Evolutionary conservation across 139 green algal species (phyloP).

Genomic region (Chlorella sp.): DNA sequence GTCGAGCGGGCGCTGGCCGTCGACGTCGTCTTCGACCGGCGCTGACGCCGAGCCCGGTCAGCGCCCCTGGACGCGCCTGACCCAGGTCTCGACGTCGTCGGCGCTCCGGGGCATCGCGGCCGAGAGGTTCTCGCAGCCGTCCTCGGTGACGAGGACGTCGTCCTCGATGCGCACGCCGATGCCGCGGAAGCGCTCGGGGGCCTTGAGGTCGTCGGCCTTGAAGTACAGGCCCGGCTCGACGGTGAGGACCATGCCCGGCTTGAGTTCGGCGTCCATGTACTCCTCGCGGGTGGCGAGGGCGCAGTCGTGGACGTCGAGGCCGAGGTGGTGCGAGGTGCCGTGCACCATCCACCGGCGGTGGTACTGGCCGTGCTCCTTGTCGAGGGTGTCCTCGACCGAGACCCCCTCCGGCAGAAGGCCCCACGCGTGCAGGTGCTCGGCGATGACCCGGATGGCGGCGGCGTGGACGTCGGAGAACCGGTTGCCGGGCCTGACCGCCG

Average conservation of each 20-base stretch:
- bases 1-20: no score
- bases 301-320: conserved; percentile 49
- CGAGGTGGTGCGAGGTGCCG: conserved; percentile 37
- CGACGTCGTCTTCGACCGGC: no score
- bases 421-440: not conserved
- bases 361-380: not conserved
- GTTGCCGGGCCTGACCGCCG: not conserved
- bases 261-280: conserved; percentile 13
- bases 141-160: conserved; percentile 52
- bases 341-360: conserved; percentile 48
- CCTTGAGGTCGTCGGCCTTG: no score
- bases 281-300: no score
- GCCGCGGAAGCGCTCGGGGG: conserved; percentile 32
- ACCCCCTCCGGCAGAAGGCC: no score
- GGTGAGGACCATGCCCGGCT: conserved; percentile 38
- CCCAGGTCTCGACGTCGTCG: no score
- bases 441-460: not conserved
- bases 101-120: no score
- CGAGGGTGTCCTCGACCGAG: not conserved
- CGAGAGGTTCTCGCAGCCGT: conserved; percentile 7
- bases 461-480: not conserved
- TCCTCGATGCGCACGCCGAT: conserved; percentile 74
- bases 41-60: no score
- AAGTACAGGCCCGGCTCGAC: conserved; percentile 43
- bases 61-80: no score